These are phyloP conservation scores for Amanita brunnescens DNA, from an alignment of 768 basidiomycete genomes.

Conservation along the genomic window DNA sequence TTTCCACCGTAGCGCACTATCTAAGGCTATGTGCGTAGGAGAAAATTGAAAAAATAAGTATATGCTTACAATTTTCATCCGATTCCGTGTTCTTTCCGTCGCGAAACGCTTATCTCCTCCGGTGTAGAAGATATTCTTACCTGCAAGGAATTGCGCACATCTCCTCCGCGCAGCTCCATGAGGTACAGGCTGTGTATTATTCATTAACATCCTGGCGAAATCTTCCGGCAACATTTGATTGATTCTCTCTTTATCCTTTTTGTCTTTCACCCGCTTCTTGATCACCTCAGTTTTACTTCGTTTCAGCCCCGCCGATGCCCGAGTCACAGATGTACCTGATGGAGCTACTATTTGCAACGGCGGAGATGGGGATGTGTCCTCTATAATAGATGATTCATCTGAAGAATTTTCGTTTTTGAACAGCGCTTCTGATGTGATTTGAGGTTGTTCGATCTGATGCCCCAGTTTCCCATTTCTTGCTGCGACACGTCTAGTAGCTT, in stretches of 20 bases:
- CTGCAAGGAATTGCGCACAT: constrained; percentile 28
- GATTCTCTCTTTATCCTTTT: constrained; percentile 30
- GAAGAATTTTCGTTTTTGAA: neutral
- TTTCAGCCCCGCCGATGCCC: neutral
- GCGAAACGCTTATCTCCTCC: constrained; percentile 52
- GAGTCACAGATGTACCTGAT: constrained; percentile 3
- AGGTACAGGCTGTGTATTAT: constrained; percentile 15
- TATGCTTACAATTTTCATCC: constrained; percentile 53
- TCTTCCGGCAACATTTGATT: constrained; percentile 38
- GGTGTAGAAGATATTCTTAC: constrained; percentile 48
- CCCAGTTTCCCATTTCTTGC: constrained; percentile 12
- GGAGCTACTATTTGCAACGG: constrained; percentile 12
- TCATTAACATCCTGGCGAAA: constrained; percentile 42
- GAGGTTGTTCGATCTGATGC: neutral
- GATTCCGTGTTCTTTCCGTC: constrained; percentile 37
- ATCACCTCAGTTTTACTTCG: neutral
- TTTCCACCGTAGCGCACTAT: constrained; percentile 57
- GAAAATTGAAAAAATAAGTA: constrained; percentile 1
- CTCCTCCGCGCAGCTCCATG: constrained; percentile 6
- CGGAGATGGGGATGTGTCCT: constrained; percentile 1
- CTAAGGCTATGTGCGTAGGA: constrained; percentile 24
- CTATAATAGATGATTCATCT: constrained; percentile 5
- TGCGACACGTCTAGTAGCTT: constrained; percentile 24
- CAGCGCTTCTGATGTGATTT: neutral
- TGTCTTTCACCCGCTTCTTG: constrained; percentile 12